phyloP scores from a whole-genome alignment of 257 asterid species.

The Asclepias syriaca region DNA sequence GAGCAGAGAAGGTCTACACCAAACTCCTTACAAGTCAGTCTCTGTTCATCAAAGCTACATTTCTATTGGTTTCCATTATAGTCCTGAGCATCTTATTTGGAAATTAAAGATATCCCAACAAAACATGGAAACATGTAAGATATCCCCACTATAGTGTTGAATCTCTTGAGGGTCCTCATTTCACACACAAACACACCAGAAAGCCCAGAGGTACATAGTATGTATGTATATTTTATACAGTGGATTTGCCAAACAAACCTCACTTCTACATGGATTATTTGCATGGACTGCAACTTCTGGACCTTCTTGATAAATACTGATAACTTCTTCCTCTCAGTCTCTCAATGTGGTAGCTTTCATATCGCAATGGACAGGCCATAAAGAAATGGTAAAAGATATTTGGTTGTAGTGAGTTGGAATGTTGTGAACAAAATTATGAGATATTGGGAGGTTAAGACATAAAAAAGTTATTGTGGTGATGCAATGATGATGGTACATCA shows the following conservation, averaged over 20 bases:
- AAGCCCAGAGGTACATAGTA: neutral
- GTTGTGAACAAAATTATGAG: too few relatives aligned
- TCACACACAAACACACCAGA: neutral
- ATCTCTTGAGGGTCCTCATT: neutral
- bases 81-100: neutral
- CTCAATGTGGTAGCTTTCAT: neutral
- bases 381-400: neutral
- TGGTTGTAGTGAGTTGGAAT: neutral
- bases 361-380: neutral
- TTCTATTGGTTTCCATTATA: neutral
- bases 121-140: neutral
- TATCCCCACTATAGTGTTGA: neutral
- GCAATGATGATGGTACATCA: neutral
- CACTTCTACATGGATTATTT: too few relatives aligned
- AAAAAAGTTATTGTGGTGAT: neutral
- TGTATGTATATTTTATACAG: neutral
- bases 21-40: neutral
- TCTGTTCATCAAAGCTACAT: neutral
- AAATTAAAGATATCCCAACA: neutral
- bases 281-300: neutral
- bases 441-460: too few relatives aligned
- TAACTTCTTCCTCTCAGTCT: neutral
- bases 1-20: neutral
- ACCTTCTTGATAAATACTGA: neutral
- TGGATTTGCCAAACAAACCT: too few relatives aligned